Conservation (phyloP, 768 basidiomycete genomes). For the Termitomyces sp. region DNA sequence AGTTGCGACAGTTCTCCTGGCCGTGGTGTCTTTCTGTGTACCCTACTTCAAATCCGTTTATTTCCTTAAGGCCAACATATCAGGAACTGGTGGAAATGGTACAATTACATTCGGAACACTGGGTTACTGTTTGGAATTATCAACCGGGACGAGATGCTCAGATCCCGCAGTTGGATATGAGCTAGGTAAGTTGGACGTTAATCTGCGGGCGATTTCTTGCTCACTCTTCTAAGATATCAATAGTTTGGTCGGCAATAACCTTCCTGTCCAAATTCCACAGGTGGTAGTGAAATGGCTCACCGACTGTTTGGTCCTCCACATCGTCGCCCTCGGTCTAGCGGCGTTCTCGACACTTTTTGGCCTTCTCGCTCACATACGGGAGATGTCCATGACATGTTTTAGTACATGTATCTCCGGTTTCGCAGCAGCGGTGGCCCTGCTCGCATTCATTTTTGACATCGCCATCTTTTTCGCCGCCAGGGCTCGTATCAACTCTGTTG, state of each 20-base stretch:
- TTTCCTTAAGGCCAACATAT: slow-evolving; percentile 76
- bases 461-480: slow-evolving; percentile 88
- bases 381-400: slow-evolving; percentile 81
- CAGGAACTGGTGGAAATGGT: slow-evolving; percentile 42
- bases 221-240: slow-evolving; percentile 61
- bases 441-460: slow-evolving; percentile 92
- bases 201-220: slow-evolving; percentile 2
- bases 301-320: slow-evolving; percentile 87
- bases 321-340: slow-evolving; percentile 76
- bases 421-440: slow-evolving; percentile 69
- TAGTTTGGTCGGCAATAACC: slow-evolving; percentile 63
- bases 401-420: slow-evolving; percentile 79
- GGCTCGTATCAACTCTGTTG: slow-evolving; percentile 75
- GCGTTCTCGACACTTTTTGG: slow-evolving; percentile 74
- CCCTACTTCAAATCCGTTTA: slow-evolving; percentile 85
- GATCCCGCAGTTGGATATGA: slow-evolving; percentile 81
- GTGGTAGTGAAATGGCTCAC: slow-evolving; percentile 94
- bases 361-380: slow-evolving; percentile 80
- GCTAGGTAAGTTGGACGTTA: slow-evolving; percentile 53
- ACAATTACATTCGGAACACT: slow-evolving; percentile 81
- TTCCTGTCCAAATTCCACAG: slow-evolving; percentile 67
- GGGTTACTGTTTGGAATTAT: slow-evolving; percentile 74
- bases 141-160: slow-evolving; percentile 62
- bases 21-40: slow-evolving; percentile 85
- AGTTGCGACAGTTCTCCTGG: slow-evolving; percentile 71